Conservation (phyloP, 805 yeast genomes). For the Tetrapisispora fleetii region DNA sequence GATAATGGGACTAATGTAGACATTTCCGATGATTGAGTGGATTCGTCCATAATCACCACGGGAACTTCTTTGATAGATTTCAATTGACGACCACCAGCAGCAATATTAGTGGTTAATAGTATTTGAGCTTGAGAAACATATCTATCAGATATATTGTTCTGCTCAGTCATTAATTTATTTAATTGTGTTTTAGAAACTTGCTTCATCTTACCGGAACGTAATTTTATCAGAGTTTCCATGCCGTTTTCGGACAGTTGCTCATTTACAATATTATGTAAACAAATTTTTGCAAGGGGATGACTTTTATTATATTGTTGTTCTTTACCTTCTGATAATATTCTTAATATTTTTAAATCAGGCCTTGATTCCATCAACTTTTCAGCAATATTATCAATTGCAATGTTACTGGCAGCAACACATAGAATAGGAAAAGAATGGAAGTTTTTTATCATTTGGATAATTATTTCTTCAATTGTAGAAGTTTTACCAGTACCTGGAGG, state of each 20-base stretch:
- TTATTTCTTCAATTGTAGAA: slow-evolving; percentile 55
- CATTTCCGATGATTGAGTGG: slow-evolving; percentile 70
- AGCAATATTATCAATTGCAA: slow-evolving; percentile 69
- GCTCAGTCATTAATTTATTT: slow-evolving; percentile 39
- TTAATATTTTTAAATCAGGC: slow-evolving; percentile 38
- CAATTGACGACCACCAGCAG: slow-evolving; percentile 58
- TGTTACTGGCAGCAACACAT: slow-evolving; percentile 68
- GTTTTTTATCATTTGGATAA: slow-evolving; percentile 45
- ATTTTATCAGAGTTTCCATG: slow-evolving; percentile 35
- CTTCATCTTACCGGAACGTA: slow-evolving; percentile 34
- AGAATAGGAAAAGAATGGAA: slow-evolving; percentile 51
- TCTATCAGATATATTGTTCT: slow-evolving; percentile 37
- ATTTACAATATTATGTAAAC: slow-evolving; percentile 52
- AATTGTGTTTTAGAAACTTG: slow-evolving; percentile 39
- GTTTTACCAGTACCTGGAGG: slow-evolving; percentile 84
- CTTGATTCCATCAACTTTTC: slow-evolving; percentile 49
- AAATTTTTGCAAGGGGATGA: slow-evolving; percentile 51
- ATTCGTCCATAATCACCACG: slow-evolving; percentile 69
- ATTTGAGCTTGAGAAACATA: slow-evolving; percentile 56
- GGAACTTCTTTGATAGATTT: slow-evolving; percentile 47
- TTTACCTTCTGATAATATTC: slow-evolving; percentile 51
- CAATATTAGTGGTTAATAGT: slow-evolving; percentile 62
- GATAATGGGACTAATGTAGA: slow-evolving; percentile 61
- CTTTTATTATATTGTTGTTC: slow-evolving; percentile 48
- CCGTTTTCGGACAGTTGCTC: slow-evolving; percentile 38